Evolutionary conservation across 2,329 filamentous ascomycete genomes (phyloP), one percentile per base, ranked within the genome.

Genomic region (Aspergillus bombycis): DNA sequence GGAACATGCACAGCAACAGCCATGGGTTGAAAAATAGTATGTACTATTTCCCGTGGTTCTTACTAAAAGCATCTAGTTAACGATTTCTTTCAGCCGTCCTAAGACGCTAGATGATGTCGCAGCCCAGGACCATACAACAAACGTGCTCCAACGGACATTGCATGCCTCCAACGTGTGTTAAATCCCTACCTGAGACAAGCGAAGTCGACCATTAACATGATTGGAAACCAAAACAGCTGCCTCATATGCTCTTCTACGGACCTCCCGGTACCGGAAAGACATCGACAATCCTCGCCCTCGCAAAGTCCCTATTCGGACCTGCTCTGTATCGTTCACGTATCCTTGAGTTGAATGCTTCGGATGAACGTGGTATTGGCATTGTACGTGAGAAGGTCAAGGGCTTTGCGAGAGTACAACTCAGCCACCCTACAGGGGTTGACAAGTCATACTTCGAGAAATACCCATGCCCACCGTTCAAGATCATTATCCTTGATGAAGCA

Each of bases 1-100:
- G 74, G 88, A 91, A 64, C 83, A 83, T 34, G 85, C 85, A 69
- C 86, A 86, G 73, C 84, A 89, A 70, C 94, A 97, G 75, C 95
- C 95, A 72, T 99, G 95, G 95, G 94, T 98, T 59, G 95, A 98
- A 83, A 98, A 98, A 91, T 98, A 97, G 94, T 97, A 83, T 62
- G 76, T 66, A 32, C 50, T 26, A 11, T 43, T 41, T 23, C 16
- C 6, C 5, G 3, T 2, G 26, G 14, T 19, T 43, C 4, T 21
- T 54, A 16, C 12, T 6, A n/a, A 10, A 54, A 59, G 32, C 21
- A 55, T 61, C 26, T 30, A 55, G 57, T 43, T 56, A n/a, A 61
- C n/a, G 30, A 19, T 34, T 10, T 21, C 5, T 23, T 5, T 53
- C 57, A 98, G 94, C 77, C 94, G 95, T 52, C 96, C 95, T 32